Evolutionary conservation across 1,284 basidiomycete species (phyloP).

Genomic region (Rhizoctonia solani): DNA sequence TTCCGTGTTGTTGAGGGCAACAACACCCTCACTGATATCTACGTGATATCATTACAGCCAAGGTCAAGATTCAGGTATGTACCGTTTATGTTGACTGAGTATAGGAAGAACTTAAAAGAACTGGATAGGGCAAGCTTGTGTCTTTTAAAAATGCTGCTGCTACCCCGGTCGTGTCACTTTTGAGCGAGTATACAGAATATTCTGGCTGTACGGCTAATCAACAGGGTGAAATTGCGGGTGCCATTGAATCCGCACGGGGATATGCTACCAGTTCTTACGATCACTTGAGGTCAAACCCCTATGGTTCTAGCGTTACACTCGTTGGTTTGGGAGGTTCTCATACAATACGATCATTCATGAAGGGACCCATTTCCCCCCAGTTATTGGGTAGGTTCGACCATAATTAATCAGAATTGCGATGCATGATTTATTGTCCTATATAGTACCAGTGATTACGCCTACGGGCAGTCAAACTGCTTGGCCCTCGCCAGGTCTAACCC

Average conservation of each 20-base stretch:
- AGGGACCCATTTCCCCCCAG: constrained; percentile 32
- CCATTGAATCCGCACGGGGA: constrained; percentile 2
- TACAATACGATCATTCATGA: constrained; percentile 36
- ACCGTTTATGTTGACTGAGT: no score
- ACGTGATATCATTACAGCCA: constrained; percentile 47
- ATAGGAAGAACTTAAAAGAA: not conserved
- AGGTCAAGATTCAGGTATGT: constrained; percentile 39
- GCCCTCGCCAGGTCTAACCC: constrained; percentile 30
- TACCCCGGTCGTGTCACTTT: not conserved
- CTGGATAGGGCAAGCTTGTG: constrained; percentile 11
- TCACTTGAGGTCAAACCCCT: constrained; percentile 20
- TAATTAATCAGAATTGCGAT: no score
- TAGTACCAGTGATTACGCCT: constrained; percentile 32
- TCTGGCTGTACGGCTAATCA: constrained; percentile 5
- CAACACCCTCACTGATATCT: constrained; percentile 46
- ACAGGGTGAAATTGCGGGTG: not conserved
- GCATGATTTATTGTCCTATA: no score
- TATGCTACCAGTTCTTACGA: constrained; percentile 22
- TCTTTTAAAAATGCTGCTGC: constrained; percentile 15
- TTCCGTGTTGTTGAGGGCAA: constrained; percentile 50
- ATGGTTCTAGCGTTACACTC: constrained; percentile 26
- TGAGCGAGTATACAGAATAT: constrained; percentile 5
- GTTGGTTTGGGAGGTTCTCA: constrained; percentile 35
- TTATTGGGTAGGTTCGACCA: constrained; percentile 29
- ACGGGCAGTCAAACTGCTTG: constrained; percentile 33